phyloP scores from a whole-genome alignment of 2,329 filamentous ascomycete species.

The Seiridium cupressi region DNA sequence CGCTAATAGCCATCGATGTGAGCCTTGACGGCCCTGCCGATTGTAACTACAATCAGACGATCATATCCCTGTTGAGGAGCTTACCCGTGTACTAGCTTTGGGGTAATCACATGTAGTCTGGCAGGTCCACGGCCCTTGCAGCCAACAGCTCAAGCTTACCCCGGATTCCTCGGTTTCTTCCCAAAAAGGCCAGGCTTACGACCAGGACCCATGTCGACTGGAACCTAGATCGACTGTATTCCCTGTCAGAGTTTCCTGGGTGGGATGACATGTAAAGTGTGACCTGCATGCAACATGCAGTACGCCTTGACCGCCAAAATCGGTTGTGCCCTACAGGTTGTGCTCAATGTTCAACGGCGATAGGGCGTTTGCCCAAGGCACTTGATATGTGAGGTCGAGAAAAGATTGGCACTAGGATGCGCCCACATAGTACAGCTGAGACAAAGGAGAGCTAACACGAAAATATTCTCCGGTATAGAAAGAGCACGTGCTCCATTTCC shows the following conservation, averaged over 20 bases:
- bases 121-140: neutral
- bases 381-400: too few species aligned
- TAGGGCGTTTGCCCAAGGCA: too few species aligned
- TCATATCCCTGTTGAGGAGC: neutral
- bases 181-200: neutral
- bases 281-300: neutral
- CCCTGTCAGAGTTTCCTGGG: neutral
- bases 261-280: neutral
- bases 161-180: conserved; percentile 1
- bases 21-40: neutral
- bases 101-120: conserved; percentile 2
- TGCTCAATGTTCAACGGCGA: neutral
- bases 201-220: neutral
- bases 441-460: too few species aligned
- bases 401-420: too few species aligned
- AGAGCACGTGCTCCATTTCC: too few species aligned
- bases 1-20: neutral
- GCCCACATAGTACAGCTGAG: too few species aligned
- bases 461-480: too few species aligned
- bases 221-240: neutral
- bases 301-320: conserved; percentile 2
- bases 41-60: neutral
- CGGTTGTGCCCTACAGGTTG: neutral
- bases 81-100: neutral
- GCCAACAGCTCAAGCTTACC: neutral